Evolutionary conservation across 2,329 filamentous ascomycete genomes (phyloP).

Genomic region (Purpureocillium lavendulum): DNA sequence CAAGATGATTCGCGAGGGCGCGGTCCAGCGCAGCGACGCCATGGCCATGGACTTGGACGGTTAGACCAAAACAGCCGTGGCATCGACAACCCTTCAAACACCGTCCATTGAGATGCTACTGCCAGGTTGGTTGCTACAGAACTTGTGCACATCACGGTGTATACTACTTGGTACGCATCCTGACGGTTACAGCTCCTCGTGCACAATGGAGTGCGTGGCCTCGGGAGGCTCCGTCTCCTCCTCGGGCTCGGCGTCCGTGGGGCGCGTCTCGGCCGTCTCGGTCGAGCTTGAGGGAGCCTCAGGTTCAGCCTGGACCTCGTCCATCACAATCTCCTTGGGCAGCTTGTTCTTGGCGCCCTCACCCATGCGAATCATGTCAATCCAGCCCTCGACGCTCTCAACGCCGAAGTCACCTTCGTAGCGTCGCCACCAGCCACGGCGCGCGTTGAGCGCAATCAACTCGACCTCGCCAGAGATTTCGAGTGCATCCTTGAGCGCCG

Average conservation of each 20-base stretch:
- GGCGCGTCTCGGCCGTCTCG: slow-evolving; percentile 6
- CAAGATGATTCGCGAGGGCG: slow-evolving; percentile 51
- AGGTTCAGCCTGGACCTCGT: slow-evolving; percentile 23
- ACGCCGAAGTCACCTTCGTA: slow-evolving; percentile 56
- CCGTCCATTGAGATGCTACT: not conserved
- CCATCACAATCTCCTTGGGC: slow-evolving; percentile 50
- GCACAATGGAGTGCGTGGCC: slow-evolving; percentile 20
- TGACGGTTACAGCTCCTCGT: slow-evolving; percentile 42
- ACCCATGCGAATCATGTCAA: slow-evolving; percentile 84
- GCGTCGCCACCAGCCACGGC: slow-evolving; percentile 76
- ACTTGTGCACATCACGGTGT: too few relatives aligned
- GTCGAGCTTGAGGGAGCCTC: slow-evolving; percentile 10
- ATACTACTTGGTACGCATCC: not conserved
- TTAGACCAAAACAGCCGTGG: slow-evolving; percentile 4
- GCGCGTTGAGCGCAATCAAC: slow-evolving; percentile 75
- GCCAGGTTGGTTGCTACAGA: not conserved
- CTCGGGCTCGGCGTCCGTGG: slow-evolving; percentile 18
- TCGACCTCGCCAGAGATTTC: slow-evolving; percentile 54
- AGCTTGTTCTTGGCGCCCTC: slow-evolving; percentile 75
- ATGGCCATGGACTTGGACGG: slow-evolving; percentile 44
- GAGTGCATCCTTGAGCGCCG: slow-evolving; percentile 42
- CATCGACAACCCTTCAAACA: not conserved
- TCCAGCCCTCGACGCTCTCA: slow-evolving; percentile 68
- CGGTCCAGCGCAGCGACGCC: slow-evolving; percentile 37
- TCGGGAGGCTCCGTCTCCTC: slow-evolving; percentile 18